These are phyloP conservation scores for Triadica sebifera DNA, from an alignment of 345 rosid genomes.

Conservation along the genomic window DNA sequence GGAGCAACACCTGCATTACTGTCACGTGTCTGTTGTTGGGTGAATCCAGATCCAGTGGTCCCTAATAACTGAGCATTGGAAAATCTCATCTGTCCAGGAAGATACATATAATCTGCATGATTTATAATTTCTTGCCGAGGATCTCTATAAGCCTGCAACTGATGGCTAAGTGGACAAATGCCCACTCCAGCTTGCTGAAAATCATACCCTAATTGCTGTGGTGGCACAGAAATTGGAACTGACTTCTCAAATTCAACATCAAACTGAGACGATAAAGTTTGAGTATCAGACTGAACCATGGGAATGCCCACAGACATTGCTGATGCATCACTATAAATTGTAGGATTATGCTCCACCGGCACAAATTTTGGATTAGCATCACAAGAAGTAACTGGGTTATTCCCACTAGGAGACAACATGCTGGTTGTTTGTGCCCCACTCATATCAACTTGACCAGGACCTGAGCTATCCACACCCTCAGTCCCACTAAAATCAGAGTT, in stretches of 20 bases:
- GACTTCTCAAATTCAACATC: conserved; percentile 46
- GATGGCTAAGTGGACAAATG: conserved; percentile 26
- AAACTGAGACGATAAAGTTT: conserved; percentile 31
- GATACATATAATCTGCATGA: conserved; percentile 34
- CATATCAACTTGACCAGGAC: conserved; percentile 40
- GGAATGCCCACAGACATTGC: conserved; percentile 39
- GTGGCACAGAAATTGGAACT: conserved; percentile 28
- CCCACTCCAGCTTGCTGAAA: conserved; percentile 34
- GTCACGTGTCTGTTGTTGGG: conserved; percentile 41
- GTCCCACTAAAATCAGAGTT: conserved; percentile 60
- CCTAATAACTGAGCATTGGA: conserved; percentile 40
- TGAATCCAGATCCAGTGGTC: conserved; percentile 28
- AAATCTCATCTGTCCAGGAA: conserved; percentile 46
- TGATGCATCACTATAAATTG: conserved; percentile 38
- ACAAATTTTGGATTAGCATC: conserved; percentile 34
- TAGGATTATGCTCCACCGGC: conserved; percentile 32
- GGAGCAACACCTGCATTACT: conserved; percentile 27
- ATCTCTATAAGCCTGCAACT: conserved; percentile 40
- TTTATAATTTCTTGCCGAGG: conserved; percentile 38
- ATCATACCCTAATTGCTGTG: conserved; percentile 44
- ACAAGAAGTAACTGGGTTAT: conserved; percentile 22
- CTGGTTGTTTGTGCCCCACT: conserved; percentile 32
- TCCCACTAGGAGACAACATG: conserved; percentile 37
- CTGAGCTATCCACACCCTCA: conserved; percentile 44
- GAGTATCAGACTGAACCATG: conserved; percentile 34